Evolutionary conservation across 768 basidiomycete species (phyloP), one percentile per base, ranked within the genome.

Genomic region (Hortiboletus flavorubellus): DNA sequence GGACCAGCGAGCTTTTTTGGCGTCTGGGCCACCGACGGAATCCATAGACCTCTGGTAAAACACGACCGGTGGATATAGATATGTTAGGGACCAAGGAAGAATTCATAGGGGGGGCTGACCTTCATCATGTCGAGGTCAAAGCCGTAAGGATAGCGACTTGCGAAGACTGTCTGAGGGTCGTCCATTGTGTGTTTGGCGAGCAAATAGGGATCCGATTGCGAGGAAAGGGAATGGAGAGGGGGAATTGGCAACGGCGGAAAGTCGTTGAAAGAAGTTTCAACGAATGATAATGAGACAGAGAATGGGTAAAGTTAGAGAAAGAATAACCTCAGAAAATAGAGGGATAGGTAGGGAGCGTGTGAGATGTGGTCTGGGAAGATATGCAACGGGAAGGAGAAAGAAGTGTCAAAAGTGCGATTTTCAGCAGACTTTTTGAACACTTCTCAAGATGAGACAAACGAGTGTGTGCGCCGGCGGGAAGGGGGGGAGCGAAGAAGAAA

Each of bases 71-170:
- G 12, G n/a, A 37, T 14, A 21, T 10, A 15, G 14, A 42, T 8
- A 11, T 15, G 46, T 64, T 18, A 56, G 52, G 14, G 35, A 40
- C 39, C n/a, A 42, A 49, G 15, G 53, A 23, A 30, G 39, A 35
- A 42, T n/a, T 5, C 5, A 46, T 2, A 9, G 21, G 46, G 15
- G 45, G 51, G 26, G 70, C 76, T 15, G 35, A 87, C 90, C 87
- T 92, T 92, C 89, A 91, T 91, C 89, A 92, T 91, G 74, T 92
- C 89, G 81, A 91, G 77, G 68, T 91, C 89, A 76, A 91, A 87
- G 55, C 73, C 76, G 80, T 88, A 91, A 59, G 81, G 79, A 71
- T 91, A 90, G 65, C 85, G 86, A 46, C 76, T 72, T 58, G 83
- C 81, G 70, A 87, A 89, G 47, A 79, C 79, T 70, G 86, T 76